Percentiles rank a stretch among this genome's conserved stretches.
Evolutionary conservation across 257 asterid species (phyloP).

Genomic region (Salvia splendens): DNA sequence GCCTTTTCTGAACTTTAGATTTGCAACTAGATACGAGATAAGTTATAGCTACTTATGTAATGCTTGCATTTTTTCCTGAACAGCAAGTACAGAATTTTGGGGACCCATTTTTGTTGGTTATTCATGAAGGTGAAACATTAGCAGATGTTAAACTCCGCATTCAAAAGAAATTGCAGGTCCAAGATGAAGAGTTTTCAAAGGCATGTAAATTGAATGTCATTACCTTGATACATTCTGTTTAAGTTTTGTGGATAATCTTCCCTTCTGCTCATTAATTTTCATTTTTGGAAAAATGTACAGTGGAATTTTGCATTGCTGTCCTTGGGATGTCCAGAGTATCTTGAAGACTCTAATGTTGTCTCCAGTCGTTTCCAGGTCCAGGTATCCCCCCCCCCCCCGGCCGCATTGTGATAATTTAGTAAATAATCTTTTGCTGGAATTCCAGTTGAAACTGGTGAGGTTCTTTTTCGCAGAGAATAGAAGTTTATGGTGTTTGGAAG

Average conservation of each 20-base stretch:
- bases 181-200: conserved; percentile 91
- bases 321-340: conserved; percentile 95
- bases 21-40: neutral
- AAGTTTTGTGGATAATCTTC: neutral
- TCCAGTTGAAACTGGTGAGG: conserved; percentile 17
- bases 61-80: conserved; percentile 23
- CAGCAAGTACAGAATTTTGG: conserved; percentile 97
- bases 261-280: neutral
- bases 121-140: conserved; percentile 89
- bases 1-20: conserved; percentile 21
- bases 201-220: conserved; percentile 32
- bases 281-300: conserved; percentile 42
- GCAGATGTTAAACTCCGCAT: conserved; percentile 77
- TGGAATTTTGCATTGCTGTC: conserved; percentile 96
- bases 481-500: conserved; percentile 95
- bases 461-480: conserved; percentile 69
- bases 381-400: neutral
- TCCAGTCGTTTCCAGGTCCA: conserved; percentile 85
- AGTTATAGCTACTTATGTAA: conserved; percentile 2
- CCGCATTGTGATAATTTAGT: neutral
- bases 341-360: conserved; percentile 79
- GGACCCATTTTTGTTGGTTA: conserved; percentile 89
- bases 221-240: conserved; percentile 10
- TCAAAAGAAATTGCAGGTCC: conserved; percentile 84
- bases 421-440: neutral